phyloP scores from a whole-genome alignment of 2,329 filamentous ascomycete genomes.

The Juglanconis sp. region DNA sequence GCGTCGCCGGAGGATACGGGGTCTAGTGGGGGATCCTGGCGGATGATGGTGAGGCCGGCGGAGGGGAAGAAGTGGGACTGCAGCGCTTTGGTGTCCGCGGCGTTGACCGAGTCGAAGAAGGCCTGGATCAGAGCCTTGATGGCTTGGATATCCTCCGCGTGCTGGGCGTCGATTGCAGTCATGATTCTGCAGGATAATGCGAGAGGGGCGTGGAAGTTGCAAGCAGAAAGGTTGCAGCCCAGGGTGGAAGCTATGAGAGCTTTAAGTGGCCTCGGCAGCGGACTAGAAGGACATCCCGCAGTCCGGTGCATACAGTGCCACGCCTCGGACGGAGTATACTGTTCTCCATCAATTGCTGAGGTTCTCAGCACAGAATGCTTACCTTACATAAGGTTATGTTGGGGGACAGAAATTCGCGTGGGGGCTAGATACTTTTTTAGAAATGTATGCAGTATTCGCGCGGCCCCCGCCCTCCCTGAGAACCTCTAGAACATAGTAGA shows the following conservation, averaged over 20 bases:
- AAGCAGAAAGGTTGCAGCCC: background rate
- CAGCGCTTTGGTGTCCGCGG: conserved; percentile 11
- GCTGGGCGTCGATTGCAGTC: conserved; percentile 7
- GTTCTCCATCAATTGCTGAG: background rate
- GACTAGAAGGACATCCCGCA: too few relatives aligned
- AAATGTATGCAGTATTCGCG: too few relatives aligned
- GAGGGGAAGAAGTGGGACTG: conserved; percentile 9
- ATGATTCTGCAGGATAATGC: background rate
- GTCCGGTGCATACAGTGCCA: too few relatives aligned
- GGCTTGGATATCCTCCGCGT: conserved; percentile 3
- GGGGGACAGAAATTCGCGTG: too few relatives aligned
- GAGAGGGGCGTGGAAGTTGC: background rate
- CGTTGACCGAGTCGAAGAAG: conserved; percentile 17
- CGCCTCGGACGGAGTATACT: too few relatives aligned
- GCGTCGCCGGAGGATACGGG: background rate
- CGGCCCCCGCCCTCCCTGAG: too few relatives aligned
- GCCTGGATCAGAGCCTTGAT: conserved; percentile 17
- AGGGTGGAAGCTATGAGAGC: too few relatives aligned
- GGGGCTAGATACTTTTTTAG: too few relatives aligned
- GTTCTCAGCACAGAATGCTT: background rate
- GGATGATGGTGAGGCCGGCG: conserved; percentile 13
- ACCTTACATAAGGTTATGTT: too few relatives aligned
- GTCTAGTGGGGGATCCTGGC: conserved; percentile 12
- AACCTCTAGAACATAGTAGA: too few relatives aligned
- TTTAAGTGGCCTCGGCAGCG: too few relatives aligned